A percentile compares a stretch with the other conserved stretches of the same genome.
phyloP scores from a whole-genome alignment of 2,329 filamentous ascomycete genomes.

The Coniochaeta sp. region DNA sequence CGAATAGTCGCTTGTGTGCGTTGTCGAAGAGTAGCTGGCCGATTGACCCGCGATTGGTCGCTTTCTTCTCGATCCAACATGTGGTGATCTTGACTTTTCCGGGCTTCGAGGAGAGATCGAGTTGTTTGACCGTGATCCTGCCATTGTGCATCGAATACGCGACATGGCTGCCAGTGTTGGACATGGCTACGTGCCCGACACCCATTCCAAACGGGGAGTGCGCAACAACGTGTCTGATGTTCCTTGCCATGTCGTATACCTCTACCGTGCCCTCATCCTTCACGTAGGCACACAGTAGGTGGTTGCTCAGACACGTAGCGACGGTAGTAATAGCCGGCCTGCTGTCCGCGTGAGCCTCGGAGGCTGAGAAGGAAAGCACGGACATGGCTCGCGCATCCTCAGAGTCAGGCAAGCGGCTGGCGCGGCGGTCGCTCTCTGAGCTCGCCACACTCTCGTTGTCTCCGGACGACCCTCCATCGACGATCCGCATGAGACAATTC shows the following conservation, averaged over 20 bases:
- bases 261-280: slow-evolving; percentile 8
- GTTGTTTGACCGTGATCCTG: not conserved
- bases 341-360: slow-evolving; percentile 7
- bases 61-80: not conserved
- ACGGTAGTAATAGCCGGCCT: slow-evolving; percentile 7
- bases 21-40: slow-evolving; percentile 6
- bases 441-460: not conserved
- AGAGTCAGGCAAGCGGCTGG: slow-evolving; percentile 4
- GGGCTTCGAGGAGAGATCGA: not conserved
- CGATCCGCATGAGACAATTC: slow-evolving; percentile 10
- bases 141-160: slow-evolving; percentile 10
- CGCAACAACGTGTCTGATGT: slow-evolving; percentile 6
- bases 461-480: slow-evolving; percentile 4
- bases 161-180: slow-evolving; percentile 3
- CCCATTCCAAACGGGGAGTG: slow-evolving; percentile 3
- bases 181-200: slow-evolving; percentile 6
- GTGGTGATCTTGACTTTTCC: not conserved
- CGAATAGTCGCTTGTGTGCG: slow-evolving; percentile 1
- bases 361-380: slow-evolving; percentile 5
- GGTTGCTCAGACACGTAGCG: not conserved
- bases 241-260: slow-evolving; percentile 6
- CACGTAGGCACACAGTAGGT: slow-evolving; percentile 7
- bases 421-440: not conserved
- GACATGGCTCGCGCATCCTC: slow-evolving; percentile 3
- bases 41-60: not conserved